Base-by-base conservation (phyloP, 108 stramenopile genomes). In the Cyclotella baltica region DNA sequence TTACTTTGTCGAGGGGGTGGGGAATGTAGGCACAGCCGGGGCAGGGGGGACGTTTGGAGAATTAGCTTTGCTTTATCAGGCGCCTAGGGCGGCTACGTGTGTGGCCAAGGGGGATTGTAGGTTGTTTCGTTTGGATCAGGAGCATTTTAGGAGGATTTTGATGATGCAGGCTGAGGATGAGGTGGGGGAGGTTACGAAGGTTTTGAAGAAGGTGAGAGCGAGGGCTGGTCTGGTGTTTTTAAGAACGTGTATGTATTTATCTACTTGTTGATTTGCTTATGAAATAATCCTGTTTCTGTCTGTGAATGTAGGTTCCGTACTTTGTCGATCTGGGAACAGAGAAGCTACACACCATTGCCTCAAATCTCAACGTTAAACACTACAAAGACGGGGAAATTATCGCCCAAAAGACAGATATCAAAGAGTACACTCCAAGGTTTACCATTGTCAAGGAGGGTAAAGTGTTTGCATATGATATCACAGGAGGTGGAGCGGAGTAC, bases 11-110 rank as follows among this genome's bases (percentile, higher is more conserved):
- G 87, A 90, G 10, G 88, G 91, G 70, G 93, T 86, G 18, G 73
- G 85, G 11, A 76, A 89, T 37, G 90, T 92, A 1, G 96, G 95
- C 20, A 70, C 65, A 20, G 90, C 91, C 52, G 71, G 58, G 27
- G 23, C 48, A 16, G 96, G 95, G 3, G 80, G 59, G 25, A 84
- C 86, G 61, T 98, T 99, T 84, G 98, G 98, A 30, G 98, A 99
- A 75, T 78, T 98, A 22, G 94, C 97, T 4, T 75, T 98, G 25
- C 69, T 98, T 72, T 99, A 99, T 77, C 92, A 98, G 76, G 89
- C 85, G 28, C 96, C 97, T 0, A 87, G 98, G 22, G 97, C 97
- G 28, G 98, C 97, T 10, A 95, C 96, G 10, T 91, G 90, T 70
- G 61, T 86, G 30, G 91, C 93, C 36, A 72, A 92, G 85, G 62